A percentile compares a stretch with the other conserved stretches of the same genome.
These are phyloP conservation scores for Tricholomella constricta DNA, from an alignment of 768 basidiomycete genomes.

Conservation along the genomic window DNA sequence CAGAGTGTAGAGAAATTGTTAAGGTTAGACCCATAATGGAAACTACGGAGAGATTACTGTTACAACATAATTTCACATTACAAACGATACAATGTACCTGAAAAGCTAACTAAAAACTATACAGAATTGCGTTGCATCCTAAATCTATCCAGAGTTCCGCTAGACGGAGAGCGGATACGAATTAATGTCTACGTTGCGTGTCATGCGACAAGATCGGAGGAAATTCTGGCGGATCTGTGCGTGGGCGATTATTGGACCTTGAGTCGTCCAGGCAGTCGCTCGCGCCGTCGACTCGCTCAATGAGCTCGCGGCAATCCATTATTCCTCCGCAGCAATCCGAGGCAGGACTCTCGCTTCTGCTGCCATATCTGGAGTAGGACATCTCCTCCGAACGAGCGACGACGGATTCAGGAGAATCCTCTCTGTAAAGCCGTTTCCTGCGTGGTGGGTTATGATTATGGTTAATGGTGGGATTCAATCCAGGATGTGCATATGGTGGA, in stretches of 20 bases:
- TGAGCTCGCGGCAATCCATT: conserved; percentile 47
- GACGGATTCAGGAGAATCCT: conserved; percentile 29
- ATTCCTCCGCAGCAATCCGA: conserved; percentile 54
- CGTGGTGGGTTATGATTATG: conserved; percentile 13
- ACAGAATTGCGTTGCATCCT: neutral
- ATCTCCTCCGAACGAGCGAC: conserved; percentile 9
- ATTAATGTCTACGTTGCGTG: conserved; percentile 6
- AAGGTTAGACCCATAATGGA: neutral
- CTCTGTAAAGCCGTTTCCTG: conserved; percentile 35
- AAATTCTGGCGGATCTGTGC: neutral
- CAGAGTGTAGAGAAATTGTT: neutral
- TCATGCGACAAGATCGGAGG: conserved; percentile 1
- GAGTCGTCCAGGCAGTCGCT: neutral
- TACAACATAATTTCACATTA: neutral
- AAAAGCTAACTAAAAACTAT: neutral
- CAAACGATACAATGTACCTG: neutral
- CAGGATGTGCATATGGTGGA: conserved; percentile 15
- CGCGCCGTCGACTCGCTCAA: conserved; percentile 28
- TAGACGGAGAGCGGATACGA: neutral
- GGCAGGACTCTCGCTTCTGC: conserved; percentile 28
- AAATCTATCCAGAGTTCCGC: neutral
- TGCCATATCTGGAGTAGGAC: conserved; percentile 11
- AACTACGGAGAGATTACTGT: neutral
- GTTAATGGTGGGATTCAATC: conserved; percentile 6
- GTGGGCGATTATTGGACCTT: conserved; percentile 3